Evolutionary conservation across 1,284 basidiomycete species (phyloP).

Genomic region (Malassezia equina): DNA sequence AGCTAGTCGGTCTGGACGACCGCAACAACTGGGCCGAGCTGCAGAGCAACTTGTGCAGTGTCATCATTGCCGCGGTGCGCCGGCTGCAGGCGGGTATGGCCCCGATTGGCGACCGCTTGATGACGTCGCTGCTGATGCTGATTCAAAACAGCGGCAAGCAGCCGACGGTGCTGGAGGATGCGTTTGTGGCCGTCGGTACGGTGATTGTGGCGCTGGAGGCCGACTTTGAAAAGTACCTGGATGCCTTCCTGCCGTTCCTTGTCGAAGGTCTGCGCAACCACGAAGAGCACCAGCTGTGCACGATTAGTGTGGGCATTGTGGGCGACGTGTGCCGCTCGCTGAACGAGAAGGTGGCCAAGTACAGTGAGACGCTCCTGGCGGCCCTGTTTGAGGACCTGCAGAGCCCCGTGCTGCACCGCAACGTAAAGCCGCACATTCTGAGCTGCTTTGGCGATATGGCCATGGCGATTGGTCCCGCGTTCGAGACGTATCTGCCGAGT

Average conservation of each 20-base stretch:
- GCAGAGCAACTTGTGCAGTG: slow-evolving; percentile 83
- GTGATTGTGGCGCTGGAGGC: slow-evolving; percentile 62
- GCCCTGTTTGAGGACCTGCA: slow-evolving; percentile 83
- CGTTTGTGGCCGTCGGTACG: slow-evolving; percentile 87
- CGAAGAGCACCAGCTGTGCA: slow-evolving; percentile 91
- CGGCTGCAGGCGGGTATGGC: slow-evolving; percentile 73
- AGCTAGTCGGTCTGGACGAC: slow-evolving; percentile 89
- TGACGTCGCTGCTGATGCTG: slow-evolving; percentile 79
- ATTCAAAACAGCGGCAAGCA: slow-evolving; percentile 78
- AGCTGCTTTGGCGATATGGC: slow-evolving; percentile 96
- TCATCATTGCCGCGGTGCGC: slow-evolving; percentile 39
- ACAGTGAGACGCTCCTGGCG: slow-evolving; percentile 77
- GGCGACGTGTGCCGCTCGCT: slow-evolving; percentile 90
- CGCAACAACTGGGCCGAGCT: slow-evolving; percentile 98
- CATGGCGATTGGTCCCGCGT: slow-evolving; percentile 70
- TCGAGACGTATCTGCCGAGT: slow-evolving; percentile 79
- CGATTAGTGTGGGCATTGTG: slow-evolving; percentile 86
- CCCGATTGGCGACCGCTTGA: slow-evolving; percentile 83
- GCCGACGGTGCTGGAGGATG: slow-evolving; percentile 91
- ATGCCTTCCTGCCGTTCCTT: slow-evolving; percentile 79
- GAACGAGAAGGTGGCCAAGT: slow-evolving; percentile 69
- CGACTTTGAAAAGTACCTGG: slow-evolving; percentile 77
- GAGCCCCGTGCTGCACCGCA: slow-evolving; percentile 77
- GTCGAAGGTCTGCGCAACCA: slow-evolving; percentile 80
- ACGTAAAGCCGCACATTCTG: slow-evolving; percentile 90